Base-by-base conservation (phyloP, 1,284 basidiomycete species). In the Apiotrichum montevideense region DNA sequence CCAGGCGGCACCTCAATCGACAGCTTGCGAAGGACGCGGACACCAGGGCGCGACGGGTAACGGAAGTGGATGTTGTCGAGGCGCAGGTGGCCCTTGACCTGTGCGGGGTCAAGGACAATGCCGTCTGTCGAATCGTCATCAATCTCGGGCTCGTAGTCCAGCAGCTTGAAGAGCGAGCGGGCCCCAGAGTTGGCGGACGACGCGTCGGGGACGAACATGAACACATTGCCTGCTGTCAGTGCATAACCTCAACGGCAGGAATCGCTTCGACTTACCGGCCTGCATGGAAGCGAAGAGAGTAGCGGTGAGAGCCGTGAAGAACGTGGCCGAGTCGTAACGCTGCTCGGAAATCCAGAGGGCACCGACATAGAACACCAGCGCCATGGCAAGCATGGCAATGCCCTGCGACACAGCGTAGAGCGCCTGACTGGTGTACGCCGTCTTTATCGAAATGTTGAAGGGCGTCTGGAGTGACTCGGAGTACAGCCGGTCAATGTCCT, bases 11-110 rank as follows among this genome's bases (percentile, higher is more conserved):
- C 84, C 52, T 86, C 83, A 51, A 97, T 74, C 54, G 85, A 85
- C 37, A 97, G 78, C 61, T 85, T 86, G 51, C 90, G 85, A 54
- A 97, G 78, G 3, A 97, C 92, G 50, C 88, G 86, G 14, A 94
- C 87, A 59, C 83, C 83, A 33, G 90, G 88, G 56, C 95, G 84
- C 3, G 92, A 91, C 1, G 95, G 95, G 77, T 98, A 98, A 34
- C 91, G 83, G 83, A 97, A 97, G 76, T 94, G 88, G n/a, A 96
- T 82, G 59, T 85, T 81, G 66, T 93, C 85, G 62, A 97, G 82
- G 11, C 79, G 81, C 68, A 95, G 83, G 63, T 87, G 85, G 13
- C 91, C 91, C 52, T 79, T 67, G 46, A 85, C 83, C 15, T 81
- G 71, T 46, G 79, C 69, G 6, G 76, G 73, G 42, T 72, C 65